phyloP scores from a whole-genome alignment of 1,139 yeast genomes.

The Candida sojae region DNA sequence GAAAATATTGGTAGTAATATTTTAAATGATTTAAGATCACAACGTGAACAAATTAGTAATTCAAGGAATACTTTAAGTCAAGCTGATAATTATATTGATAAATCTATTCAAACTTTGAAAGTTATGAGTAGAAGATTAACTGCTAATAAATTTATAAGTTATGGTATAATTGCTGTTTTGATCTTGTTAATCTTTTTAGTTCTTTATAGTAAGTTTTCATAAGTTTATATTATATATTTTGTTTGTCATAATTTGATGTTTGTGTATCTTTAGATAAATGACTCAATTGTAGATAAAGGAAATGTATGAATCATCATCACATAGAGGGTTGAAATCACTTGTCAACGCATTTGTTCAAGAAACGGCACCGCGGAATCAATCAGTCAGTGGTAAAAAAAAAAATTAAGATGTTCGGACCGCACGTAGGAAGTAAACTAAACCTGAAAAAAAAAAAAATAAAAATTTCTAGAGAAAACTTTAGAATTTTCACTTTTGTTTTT shows the following conservation, averaged over 20 bases:
- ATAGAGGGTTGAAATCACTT: too few species aligned
- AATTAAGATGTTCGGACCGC: too few species aligned
- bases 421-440: too few species aligned
- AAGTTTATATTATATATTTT: slow-evolving; percentile 2
- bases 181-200: slow-evolving; percentile 82
- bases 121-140: slow-evolving; percentile 93
- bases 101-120: slow-evolving; percentile 81
- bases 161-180: slow-evolving; percentile 91
- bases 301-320: too few species aligned
- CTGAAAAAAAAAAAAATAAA: neutral
- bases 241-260: neutral
- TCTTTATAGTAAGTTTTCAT: slow-evolving; percentile 83
- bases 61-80: slow-evolving; percentile 82
- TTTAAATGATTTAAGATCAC: slow-evolving; percentile 84
- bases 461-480: neutral
- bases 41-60: slow-evolving; percentile 87
- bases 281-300: neutral
- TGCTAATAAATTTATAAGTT: slow-evolving; percentile 91
- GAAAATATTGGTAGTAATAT: slow-evolving; percentile 91
- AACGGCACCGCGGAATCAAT: too few species aligned
- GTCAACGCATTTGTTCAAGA: too few species aligned
- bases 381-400: too few species aligned
- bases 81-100: slow-evolving; percentile 93
- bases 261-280: neutral
- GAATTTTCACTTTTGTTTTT: neutral